Conservation (phyloP, 2,329 filamentous ascomycete species). For the Fusarium sp. region DNA sequence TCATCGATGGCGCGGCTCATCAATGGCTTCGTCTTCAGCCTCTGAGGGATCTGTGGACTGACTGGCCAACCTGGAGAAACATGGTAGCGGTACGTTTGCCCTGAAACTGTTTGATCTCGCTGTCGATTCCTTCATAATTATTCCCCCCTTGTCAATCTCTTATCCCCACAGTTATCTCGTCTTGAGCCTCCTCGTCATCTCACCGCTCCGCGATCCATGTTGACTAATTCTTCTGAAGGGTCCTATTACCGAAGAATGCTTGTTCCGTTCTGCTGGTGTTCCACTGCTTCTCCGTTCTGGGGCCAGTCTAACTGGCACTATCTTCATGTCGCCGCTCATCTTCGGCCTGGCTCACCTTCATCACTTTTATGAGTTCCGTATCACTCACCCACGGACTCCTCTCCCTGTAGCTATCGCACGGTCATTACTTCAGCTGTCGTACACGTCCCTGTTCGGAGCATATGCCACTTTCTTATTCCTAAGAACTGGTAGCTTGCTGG, state of each 20-base stretch:
- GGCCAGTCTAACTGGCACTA: conserved; percentile 64
- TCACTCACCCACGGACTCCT: conserved; percentile 78
- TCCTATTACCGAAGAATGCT: conserved; percentile 89
- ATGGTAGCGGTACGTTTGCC: conserved; percentile 74
- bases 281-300: conserved; percentile 81
- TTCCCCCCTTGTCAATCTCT: conserved; percentile 17
- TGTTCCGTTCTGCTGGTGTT: conserved; percentile 89
- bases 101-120: conserved; percentile 11
- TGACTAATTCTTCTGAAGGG: conserved; percentile 60
- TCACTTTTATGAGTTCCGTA: conserved; percentile 93
- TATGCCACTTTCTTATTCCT: conserved; percentile 91
- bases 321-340: conserved; percentile 86
- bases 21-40: conserved; percentile 67
- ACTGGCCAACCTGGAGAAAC: conserved; percentile 88
- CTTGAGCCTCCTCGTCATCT: conserved; percentile 27
- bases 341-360: conserved; percentile 95
- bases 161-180: conserved; percentile 32
- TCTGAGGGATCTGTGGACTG: conserved; percentile 68
- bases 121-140: conserved; percentile 20
- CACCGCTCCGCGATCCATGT: conserved; percentile 34
- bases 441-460: conserved; percentile 93
- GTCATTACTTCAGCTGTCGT: conserved; percentile 84
- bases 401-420: conserved; percentile 70
- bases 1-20: conserved; percentile 77
- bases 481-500: conserved; percentile 81